Evolutionary conservation across 108 stramenopile species (phyloP).

Genomic region (Skeletonema menzelii): DNA sequence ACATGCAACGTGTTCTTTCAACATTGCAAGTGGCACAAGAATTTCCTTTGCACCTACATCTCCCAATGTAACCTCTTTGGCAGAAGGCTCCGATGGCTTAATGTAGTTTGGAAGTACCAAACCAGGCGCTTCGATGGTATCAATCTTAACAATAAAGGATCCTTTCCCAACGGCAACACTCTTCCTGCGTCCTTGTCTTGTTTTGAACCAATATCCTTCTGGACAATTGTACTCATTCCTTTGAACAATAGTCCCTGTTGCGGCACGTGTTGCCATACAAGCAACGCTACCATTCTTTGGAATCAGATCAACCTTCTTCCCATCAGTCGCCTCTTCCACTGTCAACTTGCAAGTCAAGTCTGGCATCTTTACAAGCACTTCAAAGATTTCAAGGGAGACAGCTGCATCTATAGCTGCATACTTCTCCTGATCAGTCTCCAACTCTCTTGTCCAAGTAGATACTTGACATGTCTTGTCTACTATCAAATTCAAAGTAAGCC

Average conservation of each 20-base stretch:
- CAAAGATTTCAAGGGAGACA: slow-evolving; percentile 19
- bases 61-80: neutral
- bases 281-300: slow-evolving; percentile 22
- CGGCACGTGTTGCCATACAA: slow-evolving; percentile 31
- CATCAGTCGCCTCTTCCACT: slow-evolving; percentile 3
- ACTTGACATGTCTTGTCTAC: slow-evolving; percentile 23
- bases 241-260: slow-evolving; percentile 16
- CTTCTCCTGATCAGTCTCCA: slow-evolving; percentile 32
- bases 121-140: slow-evolving; percentile 8
- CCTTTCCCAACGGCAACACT: too few species aligned
- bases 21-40: slow-evolving; percentile 21
- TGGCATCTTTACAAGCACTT: slow-evolving; percentile 10
- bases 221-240: neutral
- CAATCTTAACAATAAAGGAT: slow-evolving; percentile 6
- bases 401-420: slow-evolving; percentile 59
- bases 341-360: slow-evolving; percentile 19
- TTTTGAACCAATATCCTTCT: neutral
- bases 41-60: slow-evolving; percentile 6
- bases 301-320: slow-evolving; percentile 21
- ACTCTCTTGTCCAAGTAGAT: slow-evolving; percentile 46
- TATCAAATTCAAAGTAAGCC: slow-evolving; percentile 3
- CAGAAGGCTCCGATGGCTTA: neutral
- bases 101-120: slow-evolving; percentile 1
- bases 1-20: slow-evolving; percentile 24
- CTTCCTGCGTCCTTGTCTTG: too few species aligned